Conservation (phyloP, 495 filamentous ascomycete genomes). For the Neurospora hispaniola region DNA sequence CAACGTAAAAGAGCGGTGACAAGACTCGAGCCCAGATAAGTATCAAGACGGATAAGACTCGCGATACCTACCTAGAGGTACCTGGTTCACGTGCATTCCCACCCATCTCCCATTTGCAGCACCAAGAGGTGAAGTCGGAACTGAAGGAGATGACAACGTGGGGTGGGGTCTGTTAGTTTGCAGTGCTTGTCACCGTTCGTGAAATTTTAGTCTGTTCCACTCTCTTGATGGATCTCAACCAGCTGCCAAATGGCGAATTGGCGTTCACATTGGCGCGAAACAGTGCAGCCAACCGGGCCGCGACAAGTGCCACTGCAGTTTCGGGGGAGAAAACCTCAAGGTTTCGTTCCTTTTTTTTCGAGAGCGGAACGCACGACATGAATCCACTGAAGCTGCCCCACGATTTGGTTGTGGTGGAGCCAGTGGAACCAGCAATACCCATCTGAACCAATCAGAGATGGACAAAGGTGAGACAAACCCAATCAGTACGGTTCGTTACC, state of each 20-base stretch:
- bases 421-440: neutral
- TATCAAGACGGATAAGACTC: neutral
- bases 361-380: neutral
- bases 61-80: neutral
- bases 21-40: neutral
- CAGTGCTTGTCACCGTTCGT: neutral
- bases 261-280: neutral
- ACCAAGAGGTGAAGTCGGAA: neutral
- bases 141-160: neutral
- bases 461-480: neutral
- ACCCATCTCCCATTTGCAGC: neutral
- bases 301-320: neutral
- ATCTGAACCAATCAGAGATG: neutral
- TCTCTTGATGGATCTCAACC: neutral
- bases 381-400: conserved; percentile 8
- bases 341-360: neutral
- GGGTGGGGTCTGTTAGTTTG: neutral
- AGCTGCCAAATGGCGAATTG: neutral
- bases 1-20: neutral
- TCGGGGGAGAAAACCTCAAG: neutral
- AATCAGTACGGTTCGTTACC: neutral
- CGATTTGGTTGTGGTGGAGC: conserved; percentile 8
- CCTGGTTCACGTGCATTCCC: neutral
- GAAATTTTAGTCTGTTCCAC: neutral
- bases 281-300: neutral